phyloP scores from a whole-genome alignment of 805 yeast species.

The Ogataea trehalophila region DNA sequence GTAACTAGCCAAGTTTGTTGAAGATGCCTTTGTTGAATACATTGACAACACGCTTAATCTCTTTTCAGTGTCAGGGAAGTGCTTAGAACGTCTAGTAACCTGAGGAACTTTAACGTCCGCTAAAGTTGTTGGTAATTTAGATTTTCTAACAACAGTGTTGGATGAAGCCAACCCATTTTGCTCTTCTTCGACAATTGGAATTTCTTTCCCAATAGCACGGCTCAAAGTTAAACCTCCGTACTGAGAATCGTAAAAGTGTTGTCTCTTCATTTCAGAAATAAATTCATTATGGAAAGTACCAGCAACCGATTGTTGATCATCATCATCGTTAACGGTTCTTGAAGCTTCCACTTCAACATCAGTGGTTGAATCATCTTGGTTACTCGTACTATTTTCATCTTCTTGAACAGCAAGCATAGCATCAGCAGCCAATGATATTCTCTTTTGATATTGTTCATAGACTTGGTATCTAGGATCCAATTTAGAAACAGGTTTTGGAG shows the following conservation, averaged over 20 bases:
- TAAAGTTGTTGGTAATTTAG: constrained; percentile 42
- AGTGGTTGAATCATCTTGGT: constrained; percentile 11
- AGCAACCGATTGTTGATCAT: constrained; percentile 7
- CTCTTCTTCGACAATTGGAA: constrained; percentile 10
- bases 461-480: constrained; percentile 54
- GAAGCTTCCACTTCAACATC: constrained; percentile 31
- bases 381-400: constrained; percentile 22
- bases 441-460: constrained; percentile 40
- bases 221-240: constrained; percentile 11
- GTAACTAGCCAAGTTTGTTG: constrained; percentile 49
- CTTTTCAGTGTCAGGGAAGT: constrained; percentile 57
- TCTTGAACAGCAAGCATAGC: constrained; percentile 28
- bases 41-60: constrained; percentile 68
- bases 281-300: constrained; percentile 38
- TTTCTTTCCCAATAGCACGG: constrained; percentile 2
- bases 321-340: constrained; percentile 30
- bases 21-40: constrained; percentile 64
- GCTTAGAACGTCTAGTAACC: constrained; percentile 63
- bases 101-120: constrained; percentile 66
- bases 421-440: constrained; percentile 40
- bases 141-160: constrained; percentile 17
- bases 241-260: constrained; percentile 40
- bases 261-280: constrained; percentile 39
- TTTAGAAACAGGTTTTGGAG: constrained; percentile 52
- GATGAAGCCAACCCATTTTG: constrained; percentile 7